These are phyloP conservation scores for Cucumis hystrix DNA, from an alignment of 306 rosid species.

Conservation along the genomic window DNA sequence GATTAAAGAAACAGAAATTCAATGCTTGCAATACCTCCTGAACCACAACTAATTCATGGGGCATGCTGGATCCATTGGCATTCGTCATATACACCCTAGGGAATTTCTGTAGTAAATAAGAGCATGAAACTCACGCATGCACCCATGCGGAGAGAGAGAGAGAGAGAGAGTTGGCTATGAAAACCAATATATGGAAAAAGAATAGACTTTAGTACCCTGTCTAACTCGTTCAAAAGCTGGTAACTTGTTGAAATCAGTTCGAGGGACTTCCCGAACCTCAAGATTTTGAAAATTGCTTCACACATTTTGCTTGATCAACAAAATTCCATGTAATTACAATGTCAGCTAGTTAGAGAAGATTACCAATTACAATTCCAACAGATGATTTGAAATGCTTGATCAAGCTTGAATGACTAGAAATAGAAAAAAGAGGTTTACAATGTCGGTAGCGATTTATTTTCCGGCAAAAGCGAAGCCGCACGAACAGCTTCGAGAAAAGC, in stretches of 20 bases:
- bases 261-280: slow-evolving; percentile 28
- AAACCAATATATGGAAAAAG: not conserved
- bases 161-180: not conserved
- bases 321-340: not conserved
- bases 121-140: not conserved
- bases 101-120: slow-evolving; percentile 26
- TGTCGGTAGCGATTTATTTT: slow-evolving; percentile 38
- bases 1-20: not conserved
- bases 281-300: slow-evolving; percentile 26
- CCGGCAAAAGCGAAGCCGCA: slow-evolving; percentile 42
- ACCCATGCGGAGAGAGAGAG: not conserved
- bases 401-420: not conserved
- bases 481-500: slow-evolving; percentile 75
- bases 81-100: slow-evolving; percentile 39
- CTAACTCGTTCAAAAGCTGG: slow-evolving; percentile 51
- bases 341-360: not conserved
- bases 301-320: slow-evolving; percentile 20
- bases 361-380: not conserved
- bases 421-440: slow-evolving; percentile 19
- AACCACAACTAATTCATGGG: slow-evolving; percentile 30
- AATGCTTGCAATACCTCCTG: slow-evolving; percentile 40
- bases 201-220: slow-evolving; percentile 31
- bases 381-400: not conserved
- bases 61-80: slow-evolving; percentile 12
- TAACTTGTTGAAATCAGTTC: slow-evolving; percentile 37